Percentiles rank a stretch among this genome's conserved stretches.
Evolutionary conservation across 495 filamentous ascomycete genomes (phyloP).

Genomic region (Coniosporium apollinis): DNA sequence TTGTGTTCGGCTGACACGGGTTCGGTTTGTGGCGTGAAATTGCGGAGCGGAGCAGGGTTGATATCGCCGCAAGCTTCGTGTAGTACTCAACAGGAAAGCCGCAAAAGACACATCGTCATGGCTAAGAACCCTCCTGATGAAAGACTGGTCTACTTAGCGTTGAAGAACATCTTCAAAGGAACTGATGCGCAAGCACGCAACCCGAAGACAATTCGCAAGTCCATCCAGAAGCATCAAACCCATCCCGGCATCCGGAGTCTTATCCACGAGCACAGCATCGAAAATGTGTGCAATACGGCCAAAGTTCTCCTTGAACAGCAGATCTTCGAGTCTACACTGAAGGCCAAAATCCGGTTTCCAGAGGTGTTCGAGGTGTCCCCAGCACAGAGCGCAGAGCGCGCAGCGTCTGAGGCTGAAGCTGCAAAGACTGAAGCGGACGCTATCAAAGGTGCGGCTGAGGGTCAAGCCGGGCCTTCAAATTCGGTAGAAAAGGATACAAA

Average conservation of each 20-base stretch:
- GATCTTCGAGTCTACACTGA: conserved; percentile 3
- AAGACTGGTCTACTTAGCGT: conserved; percentile 2
- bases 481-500: conserved; percentile 1
- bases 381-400: conserved; percentile 1
- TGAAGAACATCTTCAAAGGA: conserved; percentile 1
- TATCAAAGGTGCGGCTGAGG: conserved; percentile 3
- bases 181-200: conserved; percentile 1
- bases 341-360: conserved; percentile 5
- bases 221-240: background rate
- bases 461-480: background rate
- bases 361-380: conserved; percentile 6
- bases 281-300: conserved; percentile 3
- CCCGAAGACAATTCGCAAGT: background rate
- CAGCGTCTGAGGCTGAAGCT: conserved; percentile 1
- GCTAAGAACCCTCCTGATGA: conserved; percentile 1
- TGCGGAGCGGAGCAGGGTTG: no score
- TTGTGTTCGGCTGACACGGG: no score
- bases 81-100: no score
- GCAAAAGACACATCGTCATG: no score
- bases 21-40: no score
- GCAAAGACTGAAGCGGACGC: conserved; percentile 4
- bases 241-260: background rate
- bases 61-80: no score
- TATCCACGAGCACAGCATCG: conserved; percentile 2
- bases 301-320: conserved; percentile 3